phyloP scores from a whole-genome alignment of 495 filamentous ascomycete genomes.

The Chlorociboria aeruginascens region DNA sequence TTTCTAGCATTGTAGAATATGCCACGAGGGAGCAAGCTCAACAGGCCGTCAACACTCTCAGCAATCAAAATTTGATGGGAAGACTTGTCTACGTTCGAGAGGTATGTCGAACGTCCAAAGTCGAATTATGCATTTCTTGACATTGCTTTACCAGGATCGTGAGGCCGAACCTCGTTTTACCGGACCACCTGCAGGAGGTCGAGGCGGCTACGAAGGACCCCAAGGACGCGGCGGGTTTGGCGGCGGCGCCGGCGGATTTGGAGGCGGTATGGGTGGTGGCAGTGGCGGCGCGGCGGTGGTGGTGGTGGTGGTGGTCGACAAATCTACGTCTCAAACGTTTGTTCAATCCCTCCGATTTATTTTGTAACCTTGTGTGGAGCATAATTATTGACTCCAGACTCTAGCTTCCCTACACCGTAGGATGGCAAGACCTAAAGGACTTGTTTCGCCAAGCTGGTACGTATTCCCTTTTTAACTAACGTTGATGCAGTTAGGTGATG shows the following conservation, averaged over 20 bases:
- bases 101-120: slow-evolving; percentile 37
- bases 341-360: slow-evolving; percentile 36
- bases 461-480: slow-evolving; percentile 20
- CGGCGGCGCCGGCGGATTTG: slow-evolving; percentile 23
- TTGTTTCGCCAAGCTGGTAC: slow-evolving; percentile 96
- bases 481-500: slow-evolving; percentile 13
- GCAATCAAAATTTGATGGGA: slow-evolving; percentile 97
- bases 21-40: slow-evolving; percentile 98
- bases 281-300: slow-evolving; percentile 9
- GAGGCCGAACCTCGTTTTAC: slow-evolving; percentile 93
- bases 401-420: slow-evolving; percentile 92
- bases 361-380: slow-evolving; percentile 6
- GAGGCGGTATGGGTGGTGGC: slow-evolving; percentile 29
- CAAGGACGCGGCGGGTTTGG: slow-evolving; percentile 31
- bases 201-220: slow-evolving; percentile 53
- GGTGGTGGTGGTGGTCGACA: slow-evolving; percentile 55
- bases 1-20: slow-evolving; percentile 96
- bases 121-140: neutral
- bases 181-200: slow-evolving; percentile 51
- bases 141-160: slow-evolving; percentile 51
- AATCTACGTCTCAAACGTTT: slow-evolving; percentile 96
- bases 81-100: slow-evolving; percentile 97
- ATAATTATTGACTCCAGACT: slow-evolving; percentile 12
- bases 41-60: slow-evolving; percentile 91
- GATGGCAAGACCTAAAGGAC: slow-evolving; percentile 99